Conservation (phyloP, 208 protist species). For the Leishmania major region DNA sequence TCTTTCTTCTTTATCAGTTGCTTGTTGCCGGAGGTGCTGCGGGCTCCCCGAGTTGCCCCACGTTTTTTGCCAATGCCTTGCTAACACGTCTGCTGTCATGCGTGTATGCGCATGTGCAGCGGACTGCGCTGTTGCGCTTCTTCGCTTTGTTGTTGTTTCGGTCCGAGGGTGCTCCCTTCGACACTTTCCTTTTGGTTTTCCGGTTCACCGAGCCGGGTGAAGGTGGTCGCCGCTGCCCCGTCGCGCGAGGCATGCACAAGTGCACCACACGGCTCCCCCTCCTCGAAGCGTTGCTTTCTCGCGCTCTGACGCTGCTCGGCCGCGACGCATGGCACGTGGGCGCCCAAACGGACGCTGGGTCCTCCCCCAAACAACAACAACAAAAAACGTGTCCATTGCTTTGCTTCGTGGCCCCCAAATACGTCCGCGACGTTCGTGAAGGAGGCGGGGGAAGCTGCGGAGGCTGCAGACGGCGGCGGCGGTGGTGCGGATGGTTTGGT, state of each 20-base stretch:
- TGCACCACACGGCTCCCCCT: neutral
- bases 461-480: neutral
- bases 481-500: neutral
- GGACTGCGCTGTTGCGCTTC: neutral
- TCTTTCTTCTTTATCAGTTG: too few relatives aligned
- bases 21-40: too few relatives aligned
- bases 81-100: too few relatives aligned
- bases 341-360: too few relatives aligned
- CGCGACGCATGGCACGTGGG: neutral
- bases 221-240: neutral
- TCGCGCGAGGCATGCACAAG: neutral
- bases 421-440: neutral
- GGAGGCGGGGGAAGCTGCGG: neutral
- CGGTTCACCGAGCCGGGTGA: neutral
- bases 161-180: neutral
- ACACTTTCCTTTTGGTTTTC: neutral
- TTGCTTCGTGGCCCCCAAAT: neutral
- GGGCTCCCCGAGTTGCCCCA: too few relatives aligned
- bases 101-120: too few relatives aligned
- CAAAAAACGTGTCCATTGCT: too few relatives aligned
- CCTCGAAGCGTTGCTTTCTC: neutral
- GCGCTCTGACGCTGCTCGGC: too few relatives aligned
- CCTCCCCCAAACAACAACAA: too few relatives aligned
- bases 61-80: too few relatives aligned
- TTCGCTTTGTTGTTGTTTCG: neutral